phyloP scores from a whole-genome alignment of 768 basidiomycete species.

The Astraeus odoratus region DNA sequence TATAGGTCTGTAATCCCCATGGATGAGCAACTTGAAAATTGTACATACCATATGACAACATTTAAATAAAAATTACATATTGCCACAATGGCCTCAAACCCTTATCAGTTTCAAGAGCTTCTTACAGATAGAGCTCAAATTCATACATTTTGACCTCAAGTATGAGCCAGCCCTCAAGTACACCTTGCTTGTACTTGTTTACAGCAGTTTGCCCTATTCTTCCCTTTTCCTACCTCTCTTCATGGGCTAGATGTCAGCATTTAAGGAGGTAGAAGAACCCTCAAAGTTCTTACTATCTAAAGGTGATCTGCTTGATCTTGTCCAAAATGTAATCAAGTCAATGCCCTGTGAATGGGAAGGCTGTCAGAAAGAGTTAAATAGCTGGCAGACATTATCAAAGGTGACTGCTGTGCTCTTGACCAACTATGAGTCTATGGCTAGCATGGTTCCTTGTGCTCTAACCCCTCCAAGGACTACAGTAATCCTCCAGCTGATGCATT shows the following conservation, averaged over 20 bases:
- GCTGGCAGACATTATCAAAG: constrained; percentile 24
- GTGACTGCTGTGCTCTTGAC: constrained; percentile 14
- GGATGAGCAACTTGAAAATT: no score
- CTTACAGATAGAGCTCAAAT: no score
- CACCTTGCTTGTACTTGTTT: neutral
- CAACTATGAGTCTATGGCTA: neutral
- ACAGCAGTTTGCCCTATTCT: neutral
- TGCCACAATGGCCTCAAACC: neutral
- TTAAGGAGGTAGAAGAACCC: constrained; percentile 11
- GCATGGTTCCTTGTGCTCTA: neutral
- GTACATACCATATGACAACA: no score
- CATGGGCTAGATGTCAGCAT: constrained; percentile 6
- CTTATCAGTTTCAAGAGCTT: no score
- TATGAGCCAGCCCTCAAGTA: neutral
- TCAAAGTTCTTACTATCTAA: constrained; percentile 15
- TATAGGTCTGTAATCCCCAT: no score
- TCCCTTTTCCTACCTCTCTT: neutral
- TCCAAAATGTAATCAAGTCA: constrained; percentile 18
- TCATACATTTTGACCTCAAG: neutral
- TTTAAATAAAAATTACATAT: no score
- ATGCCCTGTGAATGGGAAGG: constrained; percentile 25
- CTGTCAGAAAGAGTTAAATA: constrained; percentile 20
- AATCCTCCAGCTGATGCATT: constrained; percentile 12
- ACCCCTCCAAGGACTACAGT: constrained; percentile 3
- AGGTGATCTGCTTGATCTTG: constrained; percentile 14